phyloP scores from a whole-genome alignment of 129 eudicot genomes.

The Chrysanthemum seticuspe region DNA sequence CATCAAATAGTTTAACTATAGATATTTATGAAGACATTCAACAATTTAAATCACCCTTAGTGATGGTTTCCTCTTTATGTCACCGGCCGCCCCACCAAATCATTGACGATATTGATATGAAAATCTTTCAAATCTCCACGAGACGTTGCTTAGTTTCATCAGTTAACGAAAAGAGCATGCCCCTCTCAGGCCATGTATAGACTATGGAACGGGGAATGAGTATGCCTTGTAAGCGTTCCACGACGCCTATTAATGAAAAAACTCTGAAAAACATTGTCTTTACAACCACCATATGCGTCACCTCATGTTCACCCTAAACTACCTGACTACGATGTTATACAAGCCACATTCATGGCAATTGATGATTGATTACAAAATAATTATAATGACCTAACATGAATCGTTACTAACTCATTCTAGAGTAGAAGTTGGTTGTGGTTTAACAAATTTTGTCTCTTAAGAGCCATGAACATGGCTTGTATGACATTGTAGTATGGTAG shows the following conservation, averaged over 20 bases:
- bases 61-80: constrained; percentile 60
- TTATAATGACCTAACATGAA: too few relatives aligned
- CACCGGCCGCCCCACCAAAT: constrained; percentile 20
- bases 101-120: background rate
- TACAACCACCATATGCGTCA: background rate
- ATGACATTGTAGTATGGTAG: too few relatives aligned
- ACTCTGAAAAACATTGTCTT: too few relatives aligned
- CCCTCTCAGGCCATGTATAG: background rate
- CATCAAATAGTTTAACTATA: constrained; percentile 37
- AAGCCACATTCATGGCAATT: too few relatives aligned
- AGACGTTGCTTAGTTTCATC: background rate
- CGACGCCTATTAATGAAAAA: constrained; percentile 16
- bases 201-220: constrained; percentile 39
- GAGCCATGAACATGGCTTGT: too few relatives aligned
- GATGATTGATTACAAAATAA: too few relatives aligned
- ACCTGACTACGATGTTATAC: too few relatives aligned
- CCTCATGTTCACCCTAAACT: too few relatives aligned
- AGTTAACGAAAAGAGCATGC: background rate
- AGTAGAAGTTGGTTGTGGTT: too few relatives aligned
- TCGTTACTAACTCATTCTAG: too few relatives aligned
- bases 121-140: background rate
- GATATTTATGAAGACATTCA: constrained; percentile 58
- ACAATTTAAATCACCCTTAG: constrained; percentile 48
- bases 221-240: constrained; percentile 46
- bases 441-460: too few relatives aligned